These are phyloP conservation scores for Leishmania guyanensis DNA, from an alignment of 208 protist genomes.

Conservation along the genomic window DNA sequence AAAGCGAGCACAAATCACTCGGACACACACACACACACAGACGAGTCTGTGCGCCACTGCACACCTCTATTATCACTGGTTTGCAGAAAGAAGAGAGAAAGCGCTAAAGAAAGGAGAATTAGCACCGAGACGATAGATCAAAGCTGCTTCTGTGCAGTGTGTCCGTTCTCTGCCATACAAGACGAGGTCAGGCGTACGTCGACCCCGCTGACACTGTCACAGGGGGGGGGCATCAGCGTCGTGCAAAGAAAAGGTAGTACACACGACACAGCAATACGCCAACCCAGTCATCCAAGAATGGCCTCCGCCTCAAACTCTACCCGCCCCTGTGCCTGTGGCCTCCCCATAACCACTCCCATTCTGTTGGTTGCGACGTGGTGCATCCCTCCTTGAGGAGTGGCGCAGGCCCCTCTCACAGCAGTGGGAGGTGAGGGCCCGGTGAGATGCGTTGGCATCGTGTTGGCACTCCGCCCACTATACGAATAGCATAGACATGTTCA, in stretches of 20 bases:
- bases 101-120: background rate
- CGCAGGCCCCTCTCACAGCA: too few species aligned
- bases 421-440: too few species aligned
- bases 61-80: background rate
- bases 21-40: background rate
- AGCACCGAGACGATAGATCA: background rate
- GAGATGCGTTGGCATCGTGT: too few species aligned
- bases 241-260: background rate
- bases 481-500: too few species aligned
- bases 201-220: background rate
- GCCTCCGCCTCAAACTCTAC: too few species aligned
- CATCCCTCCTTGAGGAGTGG: too few species aligned
- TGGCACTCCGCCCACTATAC: too few species aligned
- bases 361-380: too few species aligned
- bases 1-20: background rate
- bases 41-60: background rate
- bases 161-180: background rate
- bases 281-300: too few species aligned
- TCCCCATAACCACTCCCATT: too few species aligned
- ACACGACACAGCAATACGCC: background rate
- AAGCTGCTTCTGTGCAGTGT: background rate
- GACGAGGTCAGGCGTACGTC: background rate
- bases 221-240: background rate
- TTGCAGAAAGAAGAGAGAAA: background rate
- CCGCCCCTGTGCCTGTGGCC: too few species aligned